These are phyloP conservation scores for Brassica juncea DNA, from an alignment of 345 rosid genomes.

Conservation along the genomic window DNA sequence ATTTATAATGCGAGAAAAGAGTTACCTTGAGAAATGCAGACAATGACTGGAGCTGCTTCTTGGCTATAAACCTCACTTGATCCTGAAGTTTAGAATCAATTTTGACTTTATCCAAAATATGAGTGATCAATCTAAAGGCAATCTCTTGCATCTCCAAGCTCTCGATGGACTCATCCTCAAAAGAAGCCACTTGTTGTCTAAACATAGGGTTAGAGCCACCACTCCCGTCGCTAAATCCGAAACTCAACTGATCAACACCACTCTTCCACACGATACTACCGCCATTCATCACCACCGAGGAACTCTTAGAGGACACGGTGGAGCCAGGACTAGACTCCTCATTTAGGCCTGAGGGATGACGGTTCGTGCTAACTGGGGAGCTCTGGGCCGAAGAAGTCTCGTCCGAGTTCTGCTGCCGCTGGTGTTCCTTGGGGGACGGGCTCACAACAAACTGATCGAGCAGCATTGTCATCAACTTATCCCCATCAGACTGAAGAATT, in stretches of 20 bases:
- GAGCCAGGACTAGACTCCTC: constrained; percentile 58
- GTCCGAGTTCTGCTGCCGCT: constrained; percentile 40
- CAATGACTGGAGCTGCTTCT: constrained; percentile 88
- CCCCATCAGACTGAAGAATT: constrained; percentile 53
- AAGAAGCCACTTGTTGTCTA: constrained; percentile 53
- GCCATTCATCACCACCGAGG: constrained; percentile 56
- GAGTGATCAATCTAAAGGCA: constrained; percentile 77
- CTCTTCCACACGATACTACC: constrained; percentile 53
- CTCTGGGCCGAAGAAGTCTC: constrained; percentile 69
- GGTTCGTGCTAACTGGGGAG: constrained; percentile 63
- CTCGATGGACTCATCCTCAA: constrained; percentile 75
- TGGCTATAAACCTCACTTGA: constrained; percentile 69
- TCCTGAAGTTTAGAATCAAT: constrained; percentile 73
- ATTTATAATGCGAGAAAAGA: neutral
- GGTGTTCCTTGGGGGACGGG: constrained; percentile 50
- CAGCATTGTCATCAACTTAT: constrained; percentile 51
- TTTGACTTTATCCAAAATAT: constrained; percentile 64
- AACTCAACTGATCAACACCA: constrained; percentile 50
- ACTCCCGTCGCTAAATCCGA: constrained; percentile 54
- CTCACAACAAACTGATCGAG: constrained; percentile 55
- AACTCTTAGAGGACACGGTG: constrained; percentile 48
- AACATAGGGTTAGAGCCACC: constrained; percentile 37
- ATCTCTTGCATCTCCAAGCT: constrained; percentile 83
- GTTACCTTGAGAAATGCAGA: constrained; percentile 91
- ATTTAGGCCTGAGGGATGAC: constrained; percentile 33